A percentile compares a stretch with the other conserved stretches of the same genome.
Conservation (phyloP, 306 rosid species). For the Acacia melanoxylon region DNA sequence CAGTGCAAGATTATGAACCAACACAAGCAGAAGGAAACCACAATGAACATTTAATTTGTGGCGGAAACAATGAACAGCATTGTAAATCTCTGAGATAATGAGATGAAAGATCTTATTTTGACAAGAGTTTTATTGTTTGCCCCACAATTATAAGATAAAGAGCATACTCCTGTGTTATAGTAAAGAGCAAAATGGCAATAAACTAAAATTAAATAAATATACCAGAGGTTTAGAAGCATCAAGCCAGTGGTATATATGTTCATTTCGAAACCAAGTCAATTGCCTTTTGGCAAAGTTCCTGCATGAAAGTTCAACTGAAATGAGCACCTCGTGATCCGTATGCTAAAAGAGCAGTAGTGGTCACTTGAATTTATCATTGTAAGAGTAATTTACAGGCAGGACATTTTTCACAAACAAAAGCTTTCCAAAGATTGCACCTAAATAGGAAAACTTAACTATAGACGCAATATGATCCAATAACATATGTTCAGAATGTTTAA, state of each 20-base stretch:
- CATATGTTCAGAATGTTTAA: neutral
- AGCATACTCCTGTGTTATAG: neutral
- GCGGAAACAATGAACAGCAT: neutral
- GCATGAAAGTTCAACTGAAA: conserved; percentile 33
- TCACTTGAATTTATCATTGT: too few species aligned
- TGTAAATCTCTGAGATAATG: neutral
- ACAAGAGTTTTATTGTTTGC: neutral
- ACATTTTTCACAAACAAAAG: too few species aligned
- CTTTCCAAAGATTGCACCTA: too few species aligned
- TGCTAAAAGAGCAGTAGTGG: neutral
- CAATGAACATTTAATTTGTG: neutral
- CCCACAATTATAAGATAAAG: neutral
- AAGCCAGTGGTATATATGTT: conserved; percentile 87
- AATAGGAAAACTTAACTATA: too few species aligned
- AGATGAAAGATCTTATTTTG: neutral
- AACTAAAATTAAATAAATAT: conserved; percentile 36
- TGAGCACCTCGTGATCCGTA: neutral
- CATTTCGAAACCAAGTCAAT: conserved; percentile 91
- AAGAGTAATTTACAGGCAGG: too few species aligned
- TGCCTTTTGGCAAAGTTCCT: conserved; percentile 95
- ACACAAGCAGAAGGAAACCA: conserved; percentile 9
- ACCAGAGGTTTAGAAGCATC: conserved; percentile 92
- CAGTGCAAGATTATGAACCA: conserved; percentile 5
- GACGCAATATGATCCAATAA: neutral
- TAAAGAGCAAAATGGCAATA: neutral